Conservation (phyloP, 495 filamentous ascomycete genomes). For the Glarea lozoyensis region DNA sequence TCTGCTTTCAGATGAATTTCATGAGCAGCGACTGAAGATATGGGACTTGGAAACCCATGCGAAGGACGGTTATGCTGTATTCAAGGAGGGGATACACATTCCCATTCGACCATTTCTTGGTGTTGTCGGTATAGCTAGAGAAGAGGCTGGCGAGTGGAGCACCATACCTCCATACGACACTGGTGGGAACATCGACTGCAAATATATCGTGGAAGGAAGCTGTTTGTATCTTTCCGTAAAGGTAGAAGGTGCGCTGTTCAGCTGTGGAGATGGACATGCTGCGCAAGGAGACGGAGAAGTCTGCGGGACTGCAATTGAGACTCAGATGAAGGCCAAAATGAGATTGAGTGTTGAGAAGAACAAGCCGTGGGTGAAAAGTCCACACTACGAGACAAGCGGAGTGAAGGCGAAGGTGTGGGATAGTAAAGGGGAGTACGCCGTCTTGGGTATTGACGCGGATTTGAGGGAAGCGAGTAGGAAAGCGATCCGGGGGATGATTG, state of each 20-base stretch:
- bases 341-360: conserved; percentile 36
- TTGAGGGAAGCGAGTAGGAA: conserved; percentile 35
- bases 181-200: conserved; percentile 44
- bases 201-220: conserved; percentile 34
- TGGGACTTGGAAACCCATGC: conserved; percentile 30
- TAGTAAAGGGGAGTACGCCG: conserved; percentile 36
- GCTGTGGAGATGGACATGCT: conserved; percentile 46
- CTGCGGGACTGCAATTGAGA: conserved; percentile 46
- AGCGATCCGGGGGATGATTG: conserved; percentile 33
- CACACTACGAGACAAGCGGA: conserved; percentile 32
- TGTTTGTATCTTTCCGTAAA: conserved; percentile 39
- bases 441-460: conserved; percentile 34
- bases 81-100: conserved; percentile 34
- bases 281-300: conserved; percentile 46
- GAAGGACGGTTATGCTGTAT: conserved; percentile 29
- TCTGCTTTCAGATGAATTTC: conserved; percentile 37
- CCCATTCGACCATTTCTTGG: conserved; percentile 42
- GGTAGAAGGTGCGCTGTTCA: conserved; percentile 39
- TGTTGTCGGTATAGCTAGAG: conserved; percentile 41
- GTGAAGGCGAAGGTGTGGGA: conserved; percentile 10
- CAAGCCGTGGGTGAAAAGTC: conserved; percentile 32
- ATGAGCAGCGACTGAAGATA: conserved; percentile 33
- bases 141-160: conserved; percentile 30
- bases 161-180: conserved; percentile 42
- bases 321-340: conserved; percentile 36